Evolutionary conservation across 2,329 filamentous ascomycete genomes (phyloP).

Genomic region (Botrytis byssoidea): DNA sequence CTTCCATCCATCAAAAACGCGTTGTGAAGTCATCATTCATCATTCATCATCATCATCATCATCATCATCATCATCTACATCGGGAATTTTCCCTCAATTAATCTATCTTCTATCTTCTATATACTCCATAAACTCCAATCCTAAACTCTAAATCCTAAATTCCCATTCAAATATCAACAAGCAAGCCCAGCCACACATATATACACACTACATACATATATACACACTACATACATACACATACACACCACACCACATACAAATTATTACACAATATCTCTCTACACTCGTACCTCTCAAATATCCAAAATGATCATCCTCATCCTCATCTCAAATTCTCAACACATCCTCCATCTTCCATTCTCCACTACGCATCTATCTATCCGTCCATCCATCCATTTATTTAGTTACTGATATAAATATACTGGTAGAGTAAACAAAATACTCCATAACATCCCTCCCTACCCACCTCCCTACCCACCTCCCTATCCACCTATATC

Average conservation of each 20-base stretch:
- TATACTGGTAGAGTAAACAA: not conserved
- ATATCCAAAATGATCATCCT: not conserved
- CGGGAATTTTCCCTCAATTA: not conserved
- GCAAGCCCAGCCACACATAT: not conserved
- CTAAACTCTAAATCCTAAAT: too few relatives aligned
- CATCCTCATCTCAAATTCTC: not conserved
- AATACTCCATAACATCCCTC: not conserved
- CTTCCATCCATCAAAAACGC: not conserved
- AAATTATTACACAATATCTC: not conserved
- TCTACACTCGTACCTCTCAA: not conserved
- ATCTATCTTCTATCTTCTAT: not conserved
- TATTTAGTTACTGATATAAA: not conserved
- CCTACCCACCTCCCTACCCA: too few relatives aligned
- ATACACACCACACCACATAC: too few relatives aligned
- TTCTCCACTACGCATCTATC: not conserved
- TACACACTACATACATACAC: too few relatives aligned
- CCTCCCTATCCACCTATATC: too few relatives aligned
- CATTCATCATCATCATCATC: not conserved
- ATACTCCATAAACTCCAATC: not conserved
- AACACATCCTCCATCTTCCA: constrained; percentile 7
- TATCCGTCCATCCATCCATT: too few relatives aligned
- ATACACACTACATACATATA: too few relatives aligned
- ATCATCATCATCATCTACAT: not conserved
- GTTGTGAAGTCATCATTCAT: constrained; percentile 1
- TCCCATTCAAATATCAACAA: not conserved